phyloP scores from a whole-genome alignment of 2,329 filamentous ascomycete genomes.

The Arthrobotrys musiformis region DNA sequence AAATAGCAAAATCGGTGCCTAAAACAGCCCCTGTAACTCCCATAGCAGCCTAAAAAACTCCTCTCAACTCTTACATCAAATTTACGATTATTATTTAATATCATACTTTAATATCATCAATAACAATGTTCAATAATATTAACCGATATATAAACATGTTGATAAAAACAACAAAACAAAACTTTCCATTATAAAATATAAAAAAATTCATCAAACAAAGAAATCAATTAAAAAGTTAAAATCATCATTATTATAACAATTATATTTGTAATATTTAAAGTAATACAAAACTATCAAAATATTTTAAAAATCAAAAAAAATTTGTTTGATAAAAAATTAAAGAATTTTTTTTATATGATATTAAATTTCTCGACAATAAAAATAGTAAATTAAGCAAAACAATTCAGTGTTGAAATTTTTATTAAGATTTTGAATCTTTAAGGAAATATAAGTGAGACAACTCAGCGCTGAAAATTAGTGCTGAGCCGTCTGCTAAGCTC shows the following conservation, averaged over 20 bases:
- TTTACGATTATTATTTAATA: constrained; percentile 3
- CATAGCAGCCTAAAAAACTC: not conserved
- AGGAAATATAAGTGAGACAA: not conserved
- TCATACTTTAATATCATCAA: not conserved
- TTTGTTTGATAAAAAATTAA: too few relatives aligned
- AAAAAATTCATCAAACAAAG: not conserved
- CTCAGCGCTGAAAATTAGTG: not conserved
- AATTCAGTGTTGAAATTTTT: too few relatives aligned
- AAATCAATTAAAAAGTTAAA: not conserved
- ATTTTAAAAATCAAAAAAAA: too few relatives aligned
- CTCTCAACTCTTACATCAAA: not conserved
- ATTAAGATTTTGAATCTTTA: too few relatives aligned
- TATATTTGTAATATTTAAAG: not conserved
- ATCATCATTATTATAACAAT: not conserved
- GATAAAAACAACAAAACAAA: not conserved
- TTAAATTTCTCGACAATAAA: too few relatives aligned
- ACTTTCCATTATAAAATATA: not conserved
- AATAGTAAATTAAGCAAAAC: not conserved
- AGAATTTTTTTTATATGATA: not conserved
- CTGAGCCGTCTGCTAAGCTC: too few relatives aligned
- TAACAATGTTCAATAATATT: constrained; percentile 11
- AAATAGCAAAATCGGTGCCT: too few relatives aligned
- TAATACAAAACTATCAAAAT: not conserved
- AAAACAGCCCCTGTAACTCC: too few relatives aligned
- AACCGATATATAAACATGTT: not conserved